phyloP scores from a whole-genome alignment of 208 protist species.

The Leishmania arabica region DNA sequence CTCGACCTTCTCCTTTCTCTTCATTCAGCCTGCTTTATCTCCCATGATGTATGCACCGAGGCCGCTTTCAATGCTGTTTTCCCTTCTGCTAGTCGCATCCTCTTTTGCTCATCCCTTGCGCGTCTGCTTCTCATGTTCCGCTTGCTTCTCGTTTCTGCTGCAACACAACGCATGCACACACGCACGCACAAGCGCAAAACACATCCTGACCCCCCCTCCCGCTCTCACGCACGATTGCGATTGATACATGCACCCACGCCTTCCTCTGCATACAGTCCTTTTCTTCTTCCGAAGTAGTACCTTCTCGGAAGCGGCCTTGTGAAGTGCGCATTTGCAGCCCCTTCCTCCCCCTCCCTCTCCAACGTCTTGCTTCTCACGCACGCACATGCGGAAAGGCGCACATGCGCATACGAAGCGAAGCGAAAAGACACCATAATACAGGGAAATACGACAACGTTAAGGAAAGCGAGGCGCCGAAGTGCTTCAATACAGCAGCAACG shows the following conservation, averaged over 20 bases:
- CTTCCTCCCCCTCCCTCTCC: not conserved
- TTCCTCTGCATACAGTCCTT: not conserved
- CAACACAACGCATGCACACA: not conserved
- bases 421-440: not conserved
- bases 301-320: not conserved
- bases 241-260: not conserved
- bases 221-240: not conserved
- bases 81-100: not conserved
- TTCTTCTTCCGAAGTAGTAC: not conserved
- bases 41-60: not conserved
- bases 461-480: not conserved
- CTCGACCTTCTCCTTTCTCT: slow-evolving; percentile 5
- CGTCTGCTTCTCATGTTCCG: not conserved
- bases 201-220: not conserved
- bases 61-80: slow-evolving; percentile 20
- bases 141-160: not conserved
- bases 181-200: not conserved
- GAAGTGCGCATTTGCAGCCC: not conserved
- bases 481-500: not conserved
- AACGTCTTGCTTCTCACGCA: not conserved
- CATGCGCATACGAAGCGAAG: no score
- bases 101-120: not conserved
- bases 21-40: not conserved
- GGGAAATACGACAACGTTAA: no score
- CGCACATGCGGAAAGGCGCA: not conserved